Evolutionary conservation across 2,329 filamentous ascomycete species (phyloP).

Genomic region (Aspergillus tubingensis): DNA sequence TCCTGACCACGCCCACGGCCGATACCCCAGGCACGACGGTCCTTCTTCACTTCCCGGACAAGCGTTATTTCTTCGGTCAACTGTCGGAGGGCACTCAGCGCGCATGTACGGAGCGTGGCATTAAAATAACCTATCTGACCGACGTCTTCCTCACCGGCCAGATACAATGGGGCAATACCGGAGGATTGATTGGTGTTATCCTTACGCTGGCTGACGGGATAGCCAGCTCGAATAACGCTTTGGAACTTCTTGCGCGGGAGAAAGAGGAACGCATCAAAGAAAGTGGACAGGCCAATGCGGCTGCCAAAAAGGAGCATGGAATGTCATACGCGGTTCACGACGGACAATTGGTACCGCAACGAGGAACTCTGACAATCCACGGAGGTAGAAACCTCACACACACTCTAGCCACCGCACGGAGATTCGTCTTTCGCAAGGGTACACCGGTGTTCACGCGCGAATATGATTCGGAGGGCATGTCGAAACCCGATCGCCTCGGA

Average conservation of each 20-base stretch:
- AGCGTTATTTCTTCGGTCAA: conserved; percentile 83
- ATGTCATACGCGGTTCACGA: conserved; percentile 34
- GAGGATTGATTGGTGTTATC: conserved; percentile 82
- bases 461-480: conserved; percentile 47
- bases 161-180: conserved; percentile 72
- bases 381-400: conserved; percentile 80
- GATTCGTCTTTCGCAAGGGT: conserved; percentile 83
- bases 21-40: conserved; percentile 83
- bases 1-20: conserved; percentile 79
- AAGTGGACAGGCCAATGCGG: conserved; percentile 21
- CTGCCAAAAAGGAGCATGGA: conserved; percentile 29
- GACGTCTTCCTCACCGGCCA: conserved; percentile 82
- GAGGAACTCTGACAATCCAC: conserved; percentile 64
- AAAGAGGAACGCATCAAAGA: conserved; percentile 34
- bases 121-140: conserved; percentile 65
- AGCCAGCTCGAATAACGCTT: conserved; percentile 50
- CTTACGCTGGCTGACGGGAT: conserved; percentile 76
- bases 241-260: conserved; percentile 43
- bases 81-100: conserved; percentile 83
- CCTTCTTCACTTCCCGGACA: conserved; percentile 75
- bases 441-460: conserved; percentile 74
- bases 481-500: conserved; percentile 24
- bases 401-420: conserved; percentile 75
- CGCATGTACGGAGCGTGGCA: conserved; percentile 67
- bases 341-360: conserved; percentile 25